Percentiles rank a stretch among this genome's conserved stretches.
Evolutionary conservation across 164 flowering plant species (phyloP).

Genomic region (Aristolochia californica): DNA sequence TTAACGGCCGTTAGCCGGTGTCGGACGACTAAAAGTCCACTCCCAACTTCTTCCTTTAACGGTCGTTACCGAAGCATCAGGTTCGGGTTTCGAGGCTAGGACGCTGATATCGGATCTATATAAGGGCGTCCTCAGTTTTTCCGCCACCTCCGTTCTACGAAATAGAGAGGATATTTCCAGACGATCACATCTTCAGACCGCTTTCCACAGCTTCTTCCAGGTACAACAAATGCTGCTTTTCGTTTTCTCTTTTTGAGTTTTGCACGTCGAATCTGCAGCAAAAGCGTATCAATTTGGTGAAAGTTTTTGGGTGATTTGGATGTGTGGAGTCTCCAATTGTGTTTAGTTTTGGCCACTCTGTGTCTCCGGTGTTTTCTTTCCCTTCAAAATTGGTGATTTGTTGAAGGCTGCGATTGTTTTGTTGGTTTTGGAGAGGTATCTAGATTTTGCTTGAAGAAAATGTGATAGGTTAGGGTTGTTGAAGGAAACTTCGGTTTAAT

Average conservation of each 20-base stretch:
- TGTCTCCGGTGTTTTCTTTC: background rate
- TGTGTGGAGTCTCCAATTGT: background rate
- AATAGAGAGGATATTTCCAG: background rate
- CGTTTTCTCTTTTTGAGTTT: background rate
- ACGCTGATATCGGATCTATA: too few species aligned
- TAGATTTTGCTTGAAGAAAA: background rate
- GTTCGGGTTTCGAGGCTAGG: too few species aligned
- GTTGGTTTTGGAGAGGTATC: too few species aligned
- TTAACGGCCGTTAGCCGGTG: too few species aligned
- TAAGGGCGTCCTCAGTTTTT: too few species aligned
- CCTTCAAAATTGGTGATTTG: background rate
- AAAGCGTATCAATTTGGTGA: background rate
- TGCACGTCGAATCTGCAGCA: background rate
- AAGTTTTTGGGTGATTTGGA: background rate
- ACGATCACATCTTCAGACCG: background rate
- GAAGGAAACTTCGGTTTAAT: background rate
- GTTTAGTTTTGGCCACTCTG: background rate
- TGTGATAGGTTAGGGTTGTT: background rate
- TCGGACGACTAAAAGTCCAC: too few species aligned
- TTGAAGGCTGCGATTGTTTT: background rate
- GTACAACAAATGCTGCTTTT: background rate
- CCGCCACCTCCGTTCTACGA: too few species aligned
- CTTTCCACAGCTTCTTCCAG: background rate
- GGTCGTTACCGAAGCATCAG: too few species aligned
- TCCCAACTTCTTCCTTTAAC: too few species aligned